Conservation (phyloP, 1,284 basidiomycete species). For the Cryptococcus hybrid region DNA sequence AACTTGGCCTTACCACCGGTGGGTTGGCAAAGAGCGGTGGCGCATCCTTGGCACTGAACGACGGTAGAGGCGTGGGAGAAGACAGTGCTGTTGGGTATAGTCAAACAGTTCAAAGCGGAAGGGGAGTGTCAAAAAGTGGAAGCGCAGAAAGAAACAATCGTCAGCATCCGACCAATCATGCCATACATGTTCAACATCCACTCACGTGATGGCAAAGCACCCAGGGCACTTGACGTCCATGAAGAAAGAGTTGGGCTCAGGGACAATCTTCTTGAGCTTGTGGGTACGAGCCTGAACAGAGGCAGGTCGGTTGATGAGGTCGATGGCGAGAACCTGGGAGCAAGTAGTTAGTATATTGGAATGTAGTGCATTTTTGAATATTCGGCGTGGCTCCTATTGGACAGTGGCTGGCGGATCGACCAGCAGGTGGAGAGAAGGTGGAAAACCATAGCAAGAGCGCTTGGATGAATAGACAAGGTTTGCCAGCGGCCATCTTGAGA, state of each 20-base stretch:
- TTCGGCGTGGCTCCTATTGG: too few relatives aligned
- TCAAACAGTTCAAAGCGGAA: too few relatives aligned
- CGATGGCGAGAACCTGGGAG: conserved; percentile 88
- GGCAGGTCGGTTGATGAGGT: conserved; percentile 93
- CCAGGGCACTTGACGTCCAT: conserved; percentile 99
- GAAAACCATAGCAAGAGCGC: background rate
- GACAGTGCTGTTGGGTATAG: conserved; percentile 37
- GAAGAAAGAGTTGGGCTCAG: conserved; percentile 97
- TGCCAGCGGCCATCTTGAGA: background rate
- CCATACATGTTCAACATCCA: conserved; percentile 3
- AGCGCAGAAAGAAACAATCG: background rate
- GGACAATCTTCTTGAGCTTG: conserved; percentile 99
- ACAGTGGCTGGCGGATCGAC: background rate
- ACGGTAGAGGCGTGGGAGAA: conserved; percentile 55
- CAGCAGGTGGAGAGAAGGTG: background rate
- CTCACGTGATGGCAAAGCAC: conserved; percentile 56
- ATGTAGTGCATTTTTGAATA: background rate
- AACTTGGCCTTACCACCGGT: conserved; percentile 98
- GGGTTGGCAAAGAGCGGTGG: conserved; percentile 95
- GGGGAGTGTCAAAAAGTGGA: background rate
- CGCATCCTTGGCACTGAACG: conserved; percentile 79
- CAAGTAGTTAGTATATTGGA: conserved; percentile 1
- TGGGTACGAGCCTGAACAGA: conserved; percentile 86
- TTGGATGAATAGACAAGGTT: background rate
- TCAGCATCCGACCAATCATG: background rate